These are phyloP conservation scores for Trichoderma arundinaceum DNA, from an alignment of 2,329 filamentous ascomycete genomes.

Conservation along the genomic window DNA sequence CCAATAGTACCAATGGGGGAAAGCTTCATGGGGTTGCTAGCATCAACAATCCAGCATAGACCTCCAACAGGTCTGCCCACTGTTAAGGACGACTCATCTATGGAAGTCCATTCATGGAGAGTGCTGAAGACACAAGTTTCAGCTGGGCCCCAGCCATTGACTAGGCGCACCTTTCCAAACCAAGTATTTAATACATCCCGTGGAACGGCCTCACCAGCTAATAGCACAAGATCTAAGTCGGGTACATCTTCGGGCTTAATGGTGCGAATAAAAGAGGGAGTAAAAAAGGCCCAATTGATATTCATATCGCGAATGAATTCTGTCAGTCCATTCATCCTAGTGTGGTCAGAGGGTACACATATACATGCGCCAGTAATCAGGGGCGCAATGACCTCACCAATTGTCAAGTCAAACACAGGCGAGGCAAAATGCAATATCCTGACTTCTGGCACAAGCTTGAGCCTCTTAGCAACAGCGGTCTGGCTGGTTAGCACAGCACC, in stretches of 20 bases:
- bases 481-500: slow-evolving; percentile 6
- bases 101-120: slow-evolving; percentile 4
- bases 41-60: slow-evolving; percentile 30
- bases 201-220: slow-evolving; percentile 19
- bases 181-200: slow-evolving; percentile 11
- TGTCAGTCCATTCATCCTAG: slow-evolving; percentile 14
- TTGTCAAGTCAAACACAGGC: slow-evolving; percentile 15
- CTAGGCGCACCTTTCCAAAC: slow-evolving; percentile 14
- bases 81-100: slow-evolving; percentile 17
- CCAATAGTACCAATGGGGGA: slow-evolving; percentile 21
- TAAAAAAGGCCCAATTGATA: slow-evolving; percentile 17
- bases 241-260: slow-evolving; percentile 23
- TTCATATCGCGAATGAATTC: slow-evolving; percentile 4
- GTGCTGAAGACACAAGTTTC: slow-evolving; percentile 28
- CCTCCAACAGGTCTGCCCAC: slow-evolving; percentile 18
- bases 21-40: slow-evolving; percentile 8
- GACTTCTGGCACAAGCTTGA: neutral
- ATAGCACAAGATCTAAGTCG: neutral
- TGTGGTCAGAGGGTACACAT: slow-evolving; percentile 22
- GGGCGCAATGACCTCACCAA: slow-evolving; percentile 15
- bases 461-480: slow-evolving; percentile 3
- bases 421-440: slow-evolving; percentile 27
- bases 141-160: slow-evolving; percentile 22
- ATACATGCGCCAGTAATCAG: slow-evolving; percentile 19
- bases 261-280: slow-evolving; percentile 9